Base-by-base conservation (phyloP, 2,329 filamentous ascomycete species). In the Fusarium coicis region DNA sequence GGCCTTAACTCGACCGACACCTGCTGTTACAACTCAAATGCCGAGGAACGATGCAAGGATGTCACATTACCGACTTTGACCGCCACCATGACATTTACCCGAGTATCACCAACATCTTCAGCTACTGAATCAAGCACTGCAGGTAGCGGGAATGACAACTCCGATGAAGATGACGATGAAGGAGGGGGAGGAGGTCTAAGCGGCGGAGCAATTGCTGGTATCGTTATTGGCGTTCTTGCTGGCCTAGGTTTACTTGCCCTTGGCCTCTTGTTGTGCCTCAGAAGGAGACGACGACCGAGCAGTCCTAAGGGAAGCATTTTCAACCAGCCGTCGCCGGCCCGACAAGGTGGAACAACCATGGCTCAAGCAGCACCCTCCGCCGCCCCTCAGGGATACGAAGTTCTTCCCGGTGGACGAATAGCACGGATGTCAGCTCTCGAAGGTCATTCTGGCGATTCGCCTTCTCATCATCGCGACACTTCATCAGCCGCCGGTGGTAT, bases 351-450 rank as follows among this genome's bases (percentile, higher is more conserved):
- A 1, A 74, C 83, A 1, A 74, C 81, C 12, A 83, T 85, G 74
- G 73, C 82, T 12, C 85, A 87, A 70, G 75, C 39, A 18, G 47
- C 56, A 52, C 21, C 43, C 10, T n/a, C 68, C 10, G 40, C 55
- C 28, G 78, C 83, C 4, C 83, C 86, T 6, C 84, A 85, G 73
- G 91, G 90, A 44, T 93, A 93, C 73, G 92, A 94, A 76, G 89
- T 95, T 21, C 87, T 97, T 16, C 93, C 95, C 10, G 95, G 95
- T 47, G 95, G 94, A 36, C 92, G 96, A 70, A 96, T 99, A 66
- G 94, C 96, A 43, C 92, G 96, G 63, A 98, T 99, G 96, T 95
- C 96, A 43, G 96, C 96, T 39, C 83, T 99, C 58, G 96, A 98
- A 83, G 92, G 91, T 10, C 90, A 92, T 61, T 90, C 90, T 2